These are phyloP conservation scores for Phytophthora agathidicida DNA, from an alignment of 352 stramenopile genomes.

Conservation along the genomic window DNA sequence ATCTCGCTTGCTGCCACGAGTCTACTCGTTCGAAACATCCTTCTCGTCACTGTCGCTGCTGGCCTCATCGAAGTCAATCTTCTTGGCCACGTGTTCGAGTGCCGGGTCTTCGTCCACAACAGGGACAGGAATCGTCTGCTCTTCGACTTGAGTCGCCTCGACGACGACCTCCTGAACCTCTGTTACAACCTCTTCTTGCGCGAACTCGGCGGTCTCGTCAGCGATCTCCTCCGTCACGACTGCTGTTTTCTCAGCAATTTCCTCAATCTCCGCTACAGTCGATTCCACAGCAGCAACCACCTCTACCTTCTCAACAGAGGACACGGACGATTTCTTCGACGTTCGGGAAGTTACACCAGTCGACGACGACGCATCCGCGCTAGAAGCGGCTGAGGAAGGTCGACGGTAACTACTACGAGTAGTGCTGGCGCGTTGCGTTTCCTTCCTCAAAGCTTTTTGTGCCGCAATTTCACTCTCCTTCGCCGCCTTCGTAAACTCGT, in stretches of 20 bases:
- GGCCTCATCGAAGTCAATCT: constrained; percentile 43
- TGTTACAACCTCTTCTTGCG: neutral
- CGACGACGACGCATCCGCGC: constrained; percentile 22
- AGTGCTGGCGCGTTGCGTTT: constrained; percentile 11
- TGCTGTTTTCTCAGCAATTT: neutral
- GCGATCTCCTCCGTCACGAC: neutral
- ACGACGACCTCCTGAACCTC: neutral
- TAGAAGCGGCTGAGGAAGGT: constrained; percentile 23
- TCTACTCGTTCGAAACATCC: constrained; percentile 15
- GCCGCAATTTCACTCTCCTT: constrained; percentile 30
- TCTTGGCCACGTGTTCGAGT: constrained; percentile 37
- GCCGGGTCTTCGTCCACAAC: constrained; percentile 18
- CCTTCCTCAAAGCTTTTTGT: constrained; percentile 17
- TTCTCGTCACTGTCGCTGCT: constrained; percentile 44
- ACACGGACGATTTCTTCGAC: constrained; percentile 39
- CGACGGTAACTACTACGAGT: constrained; percentile 10
- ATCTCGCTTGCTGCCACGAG: neutral
- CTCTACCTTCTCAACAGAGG: constrained; percentile 20
- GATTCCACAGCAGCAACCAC: neutral
- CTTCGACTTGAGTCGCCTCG: constrained; percentile 5
- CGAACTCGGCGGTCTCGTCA: constrained; percentile 3
- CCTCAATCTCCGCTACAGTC: neutral
- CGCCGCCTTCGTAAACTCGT: constrained; percentile 46
- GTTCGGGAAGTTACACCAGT: constrained; percentile 14
- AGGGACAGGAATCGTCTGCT: neutral